Evolutionary conservation across 768 basidiomycete species (phyloP).

Genomic region (Paxillus rubicundulus): DNA sequence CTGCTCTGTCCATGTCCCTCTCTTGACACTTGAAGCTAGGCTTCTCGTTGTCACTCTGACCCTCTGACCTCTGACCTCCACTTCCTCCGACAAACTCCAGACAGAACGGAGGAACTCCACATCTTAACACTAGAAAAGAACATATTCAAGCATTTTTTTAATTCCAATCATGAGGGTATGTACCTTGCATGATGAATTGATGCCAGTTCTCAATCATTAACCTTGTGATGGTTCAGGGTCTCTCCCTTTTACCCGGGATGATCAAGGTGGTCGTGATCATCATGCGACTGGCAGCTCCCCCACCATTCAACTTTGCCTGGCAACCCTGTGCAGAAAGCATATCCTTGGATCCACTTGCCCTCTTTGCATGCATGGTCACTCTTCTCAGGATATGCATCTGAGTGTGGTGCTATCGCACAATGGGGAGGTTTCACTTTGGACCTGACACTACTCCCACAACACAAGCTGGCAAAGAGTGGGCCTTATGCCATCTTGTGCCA

Average conservation of each 20-base stretch:
- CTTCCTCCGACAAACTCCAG: too few relatives aligned
- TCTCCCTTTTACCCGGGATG: not conserved
- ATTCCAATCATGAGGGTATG: not conserved
- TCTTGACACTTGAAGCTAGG: too few relatives aligned
- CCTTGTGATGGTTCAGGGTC: not conserved
- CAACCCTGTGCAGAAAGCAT: conserved; percentile 8
- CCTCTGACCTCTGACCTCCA: too few relatives aligned
- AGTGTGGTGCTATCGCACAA: conserved; percentile 34
- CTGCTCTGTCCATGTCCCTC: too few relatives aligned
- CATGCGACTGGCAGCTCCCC: not conserved
- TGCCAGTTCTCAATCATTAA: not conserved
- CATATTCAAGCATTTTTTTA: too few relatives aligned
- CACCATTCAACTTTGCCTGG: not conserved
- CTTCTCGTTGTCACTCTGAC: too few relatives aligned
- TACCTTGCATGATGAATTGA: not conserved
- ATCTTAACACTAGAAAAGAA: too few relatives aligned
- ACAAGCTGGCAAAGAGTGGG: conserved; percentile 13
- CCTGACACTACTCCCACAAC: conserved; percentile 16
- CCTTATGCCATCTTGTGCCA: conserved; percentile 13
- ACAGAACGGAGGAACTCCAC: too few relatives aligned
- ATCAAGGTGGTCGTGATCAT: not conserved
- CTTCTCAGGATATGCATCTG: conserved; percentile 30
- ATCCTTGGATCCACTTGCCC: conserved; percentile 2
- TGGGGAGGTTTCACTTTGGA: conserved; percentile 42
- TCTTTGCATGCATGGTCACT: conserved; percentile 9